phyloP scores from a whole-genome alignment of 805 yeast species.

The Candida anglica region DNA sequence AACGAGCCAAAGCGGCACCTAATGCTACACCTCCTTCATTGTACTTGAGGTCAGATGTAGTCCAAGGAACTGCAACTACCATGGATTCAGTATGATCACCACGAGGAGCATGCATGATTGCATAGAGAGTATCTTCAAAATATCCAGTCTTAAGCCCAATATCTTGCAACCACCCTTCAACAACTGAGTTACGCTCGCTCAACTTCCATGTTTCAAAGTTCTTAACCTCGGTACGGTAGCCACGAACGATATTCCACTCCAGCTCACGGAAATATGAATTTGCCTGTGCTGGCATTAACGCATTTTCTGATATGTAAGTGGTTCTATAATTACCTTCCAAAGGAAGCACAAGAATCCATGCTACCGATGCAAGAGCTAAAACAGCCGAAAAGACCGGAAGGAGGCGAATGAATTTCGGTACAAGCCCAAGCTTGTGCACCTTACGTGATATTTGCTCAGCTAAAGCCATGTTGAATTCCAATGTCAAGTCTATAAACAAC shows the following conservation, averaged over 20 bases:
- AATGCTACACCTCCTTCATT: slow-evolving; percentile 83
- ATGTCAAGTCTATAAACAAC: no score
- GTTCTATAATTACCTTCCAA: slow-evolving; percentile 74
- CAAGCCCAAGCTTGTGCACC: slow-evolving; percentile 35
- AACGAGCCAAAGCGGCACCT: slow-evolving; percentile 69
- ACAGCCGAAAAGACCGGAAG: slow-evolving; percentile 31
- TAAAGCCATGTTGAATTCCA: slow-evolving; percentile 33
- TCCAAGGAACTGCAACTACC: slow-evolving; percentile 88
- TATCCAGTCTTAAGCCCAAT: slow-evolving; percentile 65
- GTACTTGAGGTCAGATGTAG: slow-evolving; percentile 54
- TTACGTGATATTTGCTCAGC: slow-evolving; percentile 38
- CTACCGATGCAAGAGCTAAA: slow-evolving; percentile 30
- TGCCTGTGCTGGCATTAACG: slow-evolving; percentile 95
- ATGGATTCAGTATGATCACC: slow-evolving; percentile 97
- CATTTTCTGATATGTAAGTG: slow-evolving; percentile 93
- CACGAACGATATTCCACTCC: slow-evolving; percentile 91
- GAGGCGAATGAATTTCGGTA: slow-evolving; percentile 30
- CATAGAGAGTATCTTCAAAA: slow-evolving; percentile 54
- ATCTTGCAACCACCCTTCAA: slow-evolving; percentile 60
- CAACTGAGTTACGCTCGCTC: slow-evolving; percentile 38
- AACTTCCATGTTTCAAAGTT: slow-evolving; percentile 29
- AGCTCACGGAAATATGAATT: slow-evolving; percentile 86
- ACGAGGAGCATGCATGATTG: slow-evolving; percentile 84
- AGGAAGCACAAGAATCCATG: slow-evolving; percentile 62
- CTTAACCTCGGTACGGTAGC: slow-evolving; percentile 62